Percentiles rank a stretch among this genome's conserved stretches.
These are phyloP conservation scores for Pleurotus salmoneostramineus DNA, from an alignment of 768 basidiomycete genomes.

Conservation along the genomic window DNA sequence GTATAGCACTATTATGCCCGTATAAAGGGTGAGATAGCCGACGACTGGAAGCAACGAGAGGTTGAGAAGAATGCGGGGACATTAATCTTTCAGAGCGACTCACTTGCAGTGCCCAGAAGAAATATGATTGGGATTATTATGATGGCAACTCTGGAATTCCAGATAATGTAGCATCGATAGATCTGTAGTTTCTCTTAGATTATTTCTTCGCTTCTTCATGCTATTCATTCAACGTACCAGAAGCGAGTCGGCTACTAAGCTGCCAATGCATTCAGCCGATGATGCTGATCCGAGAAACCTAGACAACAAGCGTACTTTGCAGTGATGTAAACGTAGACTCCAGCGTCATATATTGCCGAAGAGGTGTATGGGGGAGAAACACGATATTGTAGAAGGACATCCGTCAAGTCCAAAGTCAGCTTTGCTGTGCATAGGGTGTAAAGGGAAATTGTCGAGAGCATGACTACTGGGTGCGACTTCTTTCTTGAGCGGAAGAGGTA, in stretches of 20 bases:
- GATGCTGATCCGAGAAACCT: background rate
- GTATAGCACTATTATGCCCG: background rate
- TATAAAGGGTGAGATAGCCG: background rate
- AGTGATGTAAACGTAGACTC: background rate
- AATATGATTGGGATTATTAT: conserved; percentile 12
- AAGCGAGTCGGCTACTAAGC: background rate
- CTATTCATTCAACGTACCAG: background rate
- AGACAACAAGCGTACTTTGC: background rate
- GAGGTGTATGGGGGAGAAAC: background rate
- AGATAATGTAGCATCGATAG: conserved; percentile 17
- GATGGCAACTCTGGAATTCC: conserved; percentile 11
- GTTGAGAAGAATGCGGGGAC: background rate
- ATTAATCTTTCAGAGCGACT: background rate
- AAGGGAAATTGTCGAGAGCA: background rate
- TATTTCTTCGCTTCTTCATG: background rate
- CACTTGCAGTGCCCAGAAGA: conserved; percentile 9
- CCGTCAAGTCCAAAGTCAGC: background rate
- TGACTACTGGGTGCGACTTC: background rate
- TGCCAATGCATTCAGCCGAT: background rate
- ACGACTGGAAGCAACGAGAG: no score
- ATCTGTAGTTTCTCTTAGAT: conserved; percentile 8
- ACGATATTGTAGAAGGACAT: background rate
- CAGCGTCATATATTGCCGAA: background rate
- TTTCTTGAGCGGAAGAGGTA: background rate
- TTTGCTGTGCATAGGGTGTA: background rate